phyloP scores from a whole-genome alignment of 805 yeast genomes.

The Metschnikowia kunwiensis region DNA sequence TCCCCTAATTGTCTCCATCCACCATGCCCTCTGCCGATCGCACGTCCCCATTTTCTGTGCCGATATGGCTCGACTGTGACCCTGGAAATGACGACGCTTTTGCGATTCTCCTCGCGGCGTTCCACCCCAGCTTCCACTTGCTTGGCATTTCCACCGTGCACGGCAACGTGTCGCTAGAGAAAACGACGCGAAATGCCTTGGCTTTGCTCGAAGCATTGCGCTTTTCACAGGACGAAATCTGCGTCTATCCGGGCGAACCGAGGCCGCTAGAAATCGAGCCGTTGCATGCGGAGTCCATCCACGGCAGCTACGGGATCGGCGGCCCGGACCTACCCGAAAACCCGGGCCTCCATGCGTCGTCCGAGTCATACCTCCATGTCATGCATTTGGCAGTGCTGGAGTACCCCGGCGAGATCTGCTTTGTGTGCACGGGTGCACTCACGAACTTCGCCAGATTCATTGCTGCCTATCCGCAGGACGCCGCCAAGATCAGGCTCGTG shows the following conservation, averaged over 20 bases:
- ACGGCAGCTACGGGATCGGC: constrained; percentile 74
- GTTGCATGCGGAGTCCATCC: constrained; percentile 58
- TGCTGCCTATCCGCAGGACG: constrained; percentile 51
- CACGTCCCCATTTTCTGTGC: constrained; percentile 28
- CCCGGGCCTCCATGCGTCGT: constrained; percentile 31
- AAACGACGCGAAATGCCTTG: constrained; percentile 68
- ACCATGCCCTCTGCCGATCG: constrained; percentile 6
- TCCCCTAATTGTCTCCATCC: too few species aligned
- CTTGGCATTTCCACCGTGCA: constrained; percentile 73
- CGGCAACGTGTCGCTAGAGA: constrained; percentile 63
- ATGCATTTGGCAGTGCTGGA: constrained; percentile 40
- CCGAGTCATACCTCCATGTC: constrained; percentile 36
- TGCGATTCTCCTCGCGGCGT: constrained; percentile 63
- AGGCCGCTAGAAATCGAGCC: constrained; percentile 53
- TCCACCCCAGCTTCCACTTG: constrained; percentile 55
- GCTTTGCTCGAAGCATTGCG: constrained; percentile 60
- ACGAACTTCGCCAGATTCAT: constrained; percentile 68
- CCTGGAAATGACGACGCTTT: constrained; percentile 90
- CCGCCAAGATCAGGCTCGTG: constrained; percentile 46
- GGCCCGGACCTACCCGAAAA: constrained; percentile 61
- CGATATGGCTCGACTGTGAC: constrained; percentile 88
- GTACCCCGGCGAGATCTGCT: constrained; percentile 48
- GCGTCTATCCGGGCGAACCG: constrained; percentile 65
- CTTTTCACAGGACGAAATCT: constrained; percentile 42
- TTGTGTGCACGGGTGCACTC: constrained; percentile 75